Base-by-base conservation (phyloP, 2,329 filamentous ascomycete genomes). In the Paramyrothecium sp. region DNA sequence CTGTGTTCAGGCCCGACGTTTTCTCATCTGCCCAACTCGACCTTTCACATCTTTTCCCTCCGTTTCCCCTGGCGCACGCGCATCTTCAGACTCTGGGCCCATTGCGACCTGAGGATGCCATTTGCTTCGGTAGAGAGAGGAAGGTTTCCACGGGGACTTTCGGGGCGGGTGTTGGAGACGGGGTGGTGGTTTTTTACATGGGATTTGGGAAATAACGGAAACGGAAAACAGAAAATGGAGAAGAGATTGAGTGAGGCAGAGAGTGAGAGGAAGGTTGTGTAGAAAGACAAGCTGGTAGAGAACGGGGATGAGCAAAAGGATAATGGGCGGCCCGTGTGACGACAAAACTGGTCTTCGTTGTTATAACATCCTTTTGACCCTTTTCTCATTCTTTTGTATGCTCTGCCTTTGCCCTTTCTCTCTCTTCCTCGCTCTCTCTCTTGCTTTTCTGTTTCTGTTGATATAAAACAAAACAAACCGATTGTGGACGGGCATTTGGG, bases 21-120 rank as follows among this genome's bases (percentile, higher is more conserved):
- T 30, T 10, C n/a, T n/a, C 10, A 30, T 30, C 10, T 30, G 4
- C 10, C 26, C 13, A 44, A 7, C 13, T 16, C 38, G 13, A 7
- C 7, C 7, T 16, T 44, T 44, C 13, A 16, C 38, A 16, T 44
- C 13, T 30, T 30, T 30, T 10, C 10, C 19, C 41, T 46, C 41
- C n/a, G n/a, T n/a, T n/a, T n/a, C n/a, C n/a, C 41, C 19, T 12
- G 41, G 4, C 41, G 41, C 34, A 46, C 16, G 41, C 41, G 5
- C 41, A 46, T n/a, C 16, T 20, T 20, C 17, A 20, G 13, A n/a
- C n/a, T 10, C 26, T 20, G 19, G 16, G 19, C 16, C 22, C 20
- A 54, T 52, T 54, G 30, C 54, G 44, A 59, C 54, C 58, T 56
- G 63, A 68, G 66, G 66, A 68, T 66, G 66, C 57, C 66, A 68